A percentile compares a stretch with the other conserved stretches of the same genome.
Conservation (phyloP, 148 eudicot genomes). For the Rhododendron molle region DNA sequence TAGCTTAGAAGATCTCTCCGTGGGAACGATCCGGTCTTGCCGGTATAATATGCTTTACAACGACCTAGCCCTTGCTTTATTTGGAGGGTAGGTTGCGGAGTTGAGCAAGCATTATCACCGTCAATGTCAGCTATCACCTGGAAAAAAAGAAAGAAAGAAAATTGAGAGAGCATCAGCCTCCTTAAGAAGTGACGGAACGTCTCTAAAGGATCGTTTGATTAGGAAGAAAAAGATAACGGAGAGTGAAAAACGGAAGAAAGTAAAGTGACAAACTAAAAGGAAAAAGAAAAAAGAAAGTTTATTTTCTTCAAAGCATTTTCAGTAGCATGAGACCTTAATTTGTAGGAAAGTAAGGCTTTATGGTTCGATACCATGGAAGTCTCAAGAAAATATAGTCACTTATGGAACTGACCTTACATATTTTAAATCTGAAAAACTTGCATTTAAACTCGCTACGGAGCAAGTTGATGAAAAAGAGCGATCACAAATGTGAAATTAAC, state of each 20-base stretch:
- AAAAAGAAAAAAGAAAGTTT: background rate
- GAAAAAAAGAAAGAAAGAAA: background rate
- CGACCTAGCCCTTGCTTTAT: no score
- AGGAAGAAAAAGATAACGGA: background rate
- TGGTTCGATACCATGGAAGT: no score
- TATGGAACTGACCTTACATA: background rate
- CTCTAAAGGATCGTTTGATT: background rate
- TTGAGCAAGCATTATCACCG: slow-evolving; percentile 95
- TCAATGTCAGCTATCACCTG: slow-evolving; percentile 88
- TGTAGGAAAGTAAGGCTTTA: background rate
- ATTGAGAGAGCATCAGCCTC: background rate
- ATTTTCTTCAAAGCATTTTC: background rate
- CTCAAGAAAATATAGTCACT: background rate
- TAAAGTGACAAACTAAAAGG: background rate
- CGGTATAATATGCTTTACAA: no score
- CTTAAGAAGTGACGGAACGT: background rate
- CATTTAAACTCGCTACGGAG: no score
- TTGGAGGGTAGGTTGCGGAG: no score
- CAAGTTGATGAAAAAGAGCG: no score
- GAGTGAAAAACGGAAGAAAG: background rate
- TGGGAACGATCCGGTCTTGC: no score
- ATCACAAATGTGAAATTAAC: no score
- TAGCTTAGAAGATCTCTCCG: no score
- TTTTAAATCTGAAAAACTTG: no score
- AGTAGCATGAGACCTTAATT: background rate